A percentile compares a stretch with the other conserved stretches of the same genome.
Evolutionary conservation across 2,329 filamentous ascomycete species (phyloP).

Genomic region (Botrytis medusae): DNA sequence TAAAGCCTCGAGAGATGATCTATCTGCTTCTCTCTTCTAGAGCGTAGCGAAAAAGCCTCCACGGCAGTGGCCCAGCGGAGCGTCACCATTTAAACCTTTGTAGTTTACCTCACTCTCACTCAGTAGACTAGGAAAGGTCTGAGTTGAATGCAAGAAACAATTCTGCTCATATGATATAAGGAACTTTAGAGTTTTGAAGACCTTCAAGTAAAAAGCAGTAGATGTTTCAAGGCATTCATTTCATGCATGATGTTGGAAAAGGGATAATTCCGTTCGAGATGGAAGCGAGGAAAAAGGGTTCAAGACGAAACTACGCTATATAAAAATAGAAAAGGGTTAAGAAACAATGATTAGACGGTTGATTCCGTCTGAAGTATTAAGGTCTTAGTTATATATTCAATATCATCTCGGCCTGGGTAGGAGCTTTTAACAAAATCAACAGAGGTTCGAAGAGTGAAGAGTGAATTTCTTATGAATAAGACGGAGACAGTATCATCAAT

Average conservation of each 20-base stretch:
- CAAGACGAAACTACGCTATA: neutral
- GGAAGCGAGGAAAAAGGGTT: neutral
- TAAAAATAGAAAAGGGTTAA: neutral
- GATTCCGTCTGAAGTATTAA: neutral
- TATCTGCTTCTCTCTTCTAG: neutral
- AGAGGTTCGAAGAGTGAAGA: neutral
- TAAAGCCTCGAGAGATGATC: neutral
- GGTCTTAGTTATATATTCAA: too few relatives aligned
- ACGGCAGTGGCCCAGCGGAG: neutral
- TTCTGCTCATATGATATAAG: too few relatives aligned
- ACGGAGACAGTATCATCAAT: neutral
- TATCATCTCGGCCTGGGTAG: too few relatives aligned
- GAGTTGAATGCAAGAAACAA: too few relatives aligned
- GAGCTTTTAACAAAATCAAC: neutral
- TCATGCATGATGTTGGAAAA: neutral
- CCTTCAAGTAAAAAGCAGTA: neutral
- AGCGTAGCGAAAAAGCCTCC: neutral
- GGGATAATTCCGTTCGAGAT: neutral
- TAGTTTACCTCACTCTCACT: neutral
- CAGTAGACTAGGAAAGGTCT: too few relatives aligned
- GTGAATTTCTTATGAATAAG: neutral
- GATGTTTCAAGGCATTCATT: neutral
- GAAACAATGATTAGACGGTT: neutral
- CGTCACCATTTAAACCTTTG: neutral
- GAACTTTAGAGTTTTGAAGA: too few relatives aligned